Percentiles rank a stretch among this genome's conserved stretches.
phyloP scores from a whole-genome alignment of 106 monocot species.

The Dioscorea zingiberensis region DNA sequence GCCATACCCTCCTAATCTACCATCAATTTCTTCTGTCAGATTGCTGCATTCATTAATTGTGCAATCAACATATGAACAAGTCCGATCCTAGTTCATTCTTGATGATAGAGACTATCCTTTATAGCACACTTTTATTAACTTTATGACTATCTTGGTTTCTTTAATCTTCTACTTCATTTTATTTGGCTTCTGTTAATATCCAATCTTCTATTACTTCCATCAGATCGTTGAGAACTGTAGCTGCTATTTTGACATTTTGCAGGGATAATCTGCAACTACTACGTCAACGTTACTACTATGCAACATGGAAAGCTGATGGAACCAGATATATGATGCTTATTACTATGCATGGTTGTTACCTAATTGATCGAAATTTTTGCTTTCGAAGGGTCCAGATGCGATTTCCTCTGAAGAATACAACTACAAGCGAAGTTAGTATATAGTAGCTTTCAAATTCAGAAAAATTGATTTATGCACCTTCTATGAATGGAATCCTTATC shows the following conservation, averaged over 20 bases:
- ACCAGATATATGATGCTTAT: conserved; percentile 99
- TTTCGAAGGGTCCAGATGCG: conserved; percentile 95
- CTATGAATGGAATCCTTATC: neutral
- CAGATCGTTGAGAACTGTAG: too few relatives aligned
- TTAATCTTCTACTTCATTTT: too few relatives aligned
- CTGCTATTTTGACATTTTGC: conserved; percentile 7
- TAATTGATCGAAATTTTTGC: conserved; percentile 87
- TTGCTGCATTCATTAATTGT: too few relatives aligned
- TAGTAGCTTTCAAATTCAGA: conserved; percentile 8
- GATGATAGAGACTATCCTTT: too few relatives aligned
- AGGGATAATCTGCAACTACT: conserved; percentile 93
- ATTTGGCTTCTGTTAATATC: too few relatives aligned
- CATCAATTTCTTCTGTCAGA: too few relatives aligned
- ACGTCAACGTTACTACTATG: conserved; percentile 91
- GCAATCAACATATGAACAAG: too few relatives aligned
- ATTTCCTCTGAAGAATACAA: conserved; percentile 55
- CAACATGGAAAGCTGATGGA: conserved; percentile 99
- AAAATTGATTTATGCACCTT: neutral
- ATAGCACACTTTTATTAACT: too few relatives aligned
- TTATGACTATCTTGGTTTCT: too few relatives aligned
- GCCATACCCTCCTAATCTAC: too few relatives aligned
- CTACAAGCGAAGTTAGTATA: conserved; percentile 36
- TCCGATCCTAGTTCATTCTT: too few relatives aligned
- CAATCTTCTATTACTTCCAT: too few relatives aligned
- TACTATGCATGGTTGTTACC: conserved; percentile 69